Evolutionary conservation across 1,284 basidiomycete species (phyloP), one percentile per base, ranked within the genome.

Genomic region (Boletus sp.): DNA sequence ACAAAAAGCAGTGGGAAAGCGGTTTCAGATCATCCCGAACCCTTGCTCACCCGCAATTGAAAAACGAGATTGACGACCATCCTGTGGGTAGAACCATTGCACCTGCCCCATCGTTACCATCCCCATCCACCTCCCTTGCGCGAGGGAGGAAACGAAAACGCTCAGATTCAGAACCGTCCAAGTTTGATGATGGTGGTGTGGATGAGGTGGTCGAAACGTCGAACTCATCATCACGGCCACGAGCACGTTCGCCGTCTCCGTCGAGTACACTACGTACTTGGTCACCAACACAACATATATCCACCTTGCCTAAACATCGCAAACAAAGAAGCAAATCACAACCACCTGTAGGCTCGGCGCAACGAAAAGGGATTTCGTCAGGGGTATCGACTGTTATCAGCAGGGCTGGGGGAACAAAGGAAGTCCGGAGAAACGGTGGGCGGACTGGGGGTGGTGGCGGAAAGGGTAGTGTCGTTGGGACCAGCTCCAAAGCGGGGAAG

Each of bases 1-100:
- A 96, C 72, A 89, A 91, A 67, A 84, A 85, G 58, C 83, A 85
- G 53, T 98, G 94, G 94, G 95, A 98, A 63, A 80, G 79, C 53
- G 76, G 72, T 22, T 68, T 71, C 58, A 71, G 74, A 20, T 63
- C 79, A 63, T 50, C 51, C 2, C 57, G 20, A 4, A 24, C 53
- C 7, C 15, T 15, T 9, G 20, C 9, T 27, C 39, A 29, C 7
- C 6, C 42, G 2, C 41, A 41, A 39, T 36, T 36, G 8, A 45
- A 41, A 37, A 37, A 36, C 7, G 9, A 41, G 12, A 4, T 13
- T 12, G 37, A 44, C 18, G 41, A 51, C 45, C 20, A 54, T 50
- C 7, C 16, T 12, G 27, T 36, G 43, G 8, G 43, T n/a, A 49
- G 31, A 42, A 4, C 27, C 4, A 4, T 11, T 20, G 3, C 6